Evolutionary conservation across 495 filamentous ascomycete species (phyloP), one percentile per base, ranked within the genome.

Genomic region (Penicillium paxilli): DNA sequence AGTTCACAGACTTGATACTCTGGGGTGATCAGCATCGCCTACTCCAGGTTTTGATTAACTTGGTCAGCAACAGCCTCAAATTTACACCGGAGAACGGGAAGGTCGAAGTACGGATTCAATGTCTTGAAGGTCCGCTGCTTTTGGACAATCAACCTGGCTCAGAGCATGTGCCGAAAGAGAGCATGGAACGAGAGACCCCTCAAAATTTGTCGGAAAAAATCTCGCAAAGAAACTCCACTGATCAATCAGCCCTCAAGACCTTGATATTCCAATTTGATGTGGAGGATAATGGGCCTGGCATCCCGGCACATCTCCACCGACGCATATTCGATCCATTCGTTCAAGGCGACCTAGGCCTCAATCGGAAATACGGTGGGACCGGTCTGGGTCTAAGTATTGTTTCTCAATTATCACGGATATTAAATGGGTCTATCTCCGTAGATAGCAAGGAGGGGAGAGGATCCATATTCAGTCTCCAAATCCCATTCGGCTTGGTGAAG

Each of bases 241-340:
- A 23, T 41, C 4, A 32, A 78, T 78, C 60, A 10, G 22, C 4
- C 12, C 23, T 85, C 83, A 30, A 83, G 75, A 67, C 78, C 19
- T 77, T 86, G 40, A 58, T 82, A 11, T 95, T 96, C 61, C 87
- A 93, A 63, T 96, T 96, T 52, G 87, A 92, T 65, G 90, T 97
- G 3, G 78, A 90, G 65, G 92, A 97, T 61, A 93, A 87, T 8
- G 92, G 92, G 0, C 92, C 91, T 3, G 92, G 92, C n/a, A 95
- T 97, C 52, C 86, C 91, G 0, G 80, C 82, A 21, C 70, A 84
- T 44, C 81, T 92, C 50, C 90, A 90, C 54, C 72, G 88, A 52
- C 83, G 84, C 55, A 89, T 97, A 22, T 97, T 97, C 71, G 92
- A 97, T 64, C 92, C 92, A 0, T 97, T 97, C 60, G 87, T 96